phyloP scores from a whole-genome alignment of 2,329 filamentous ascomycete species.

The Leptodontidium sp. region DNA sequence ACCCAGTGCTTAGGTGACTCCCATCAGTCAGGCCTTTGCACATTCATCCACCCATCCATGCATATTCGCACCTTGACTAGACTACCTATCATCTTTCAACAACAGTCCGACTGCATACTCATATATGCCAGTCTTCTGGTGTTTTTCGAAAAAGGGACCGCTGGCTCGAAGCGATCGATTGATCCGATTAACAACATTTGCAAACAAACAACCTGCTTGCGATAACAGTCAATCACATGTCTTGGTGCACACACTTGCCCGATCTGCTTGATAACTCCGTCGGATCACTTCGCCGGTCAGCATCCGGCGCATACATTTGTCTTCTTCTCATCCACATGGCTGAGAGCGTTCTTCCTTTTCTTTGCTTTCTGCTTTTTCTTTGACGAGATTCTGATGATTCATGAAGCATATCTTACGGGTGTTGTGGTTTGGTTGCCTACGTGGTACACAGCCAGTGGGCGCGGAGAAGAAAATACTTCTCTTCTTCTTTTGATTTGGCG shows the following conservation, averaged over 20 bases:
- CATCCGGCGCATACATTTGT: constrained; percentile 11
- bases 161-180: constrained; percentile 14
- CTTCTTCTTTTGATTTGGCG: constrained; percentile 9
- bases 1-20: constrained; percentile 6
- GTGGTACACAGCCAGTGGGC: constrained; percentile 4
- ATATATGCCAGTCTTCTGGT: constrained; percentile 2
- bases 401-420: constrained; percentile 31
- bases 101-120: neutral
- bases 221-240: constrained; percentile 15
- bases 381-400: constrained; percentile 29
- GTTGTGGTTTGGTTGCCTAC: constrained; percentile 16
- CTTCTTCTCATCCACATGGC: constrained; percentile 4
- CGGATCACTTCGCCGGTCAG: neutral
- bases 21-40: neutral
- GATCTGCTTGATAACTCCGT: constrained; percentile 6
- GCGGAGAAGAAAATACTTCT: constrained; percentile 1
- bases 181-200: constrained; percentile 7
- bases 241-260: constrained; percentile 5
- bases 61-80: constrained; percentile 10
- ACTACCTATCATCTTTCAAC: constrained; percentile 17
- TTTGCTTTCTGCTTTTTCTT: neutral
- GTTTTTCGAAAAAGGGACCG: neutral
- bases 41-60: neutral
- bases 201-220: constrained; percentile 19
- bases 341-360: constrained; percentile 5